phyloP scores from a whole-genome alignment of 352 stramenopile species.

The Globisporangium megalacanthum region DNA sequence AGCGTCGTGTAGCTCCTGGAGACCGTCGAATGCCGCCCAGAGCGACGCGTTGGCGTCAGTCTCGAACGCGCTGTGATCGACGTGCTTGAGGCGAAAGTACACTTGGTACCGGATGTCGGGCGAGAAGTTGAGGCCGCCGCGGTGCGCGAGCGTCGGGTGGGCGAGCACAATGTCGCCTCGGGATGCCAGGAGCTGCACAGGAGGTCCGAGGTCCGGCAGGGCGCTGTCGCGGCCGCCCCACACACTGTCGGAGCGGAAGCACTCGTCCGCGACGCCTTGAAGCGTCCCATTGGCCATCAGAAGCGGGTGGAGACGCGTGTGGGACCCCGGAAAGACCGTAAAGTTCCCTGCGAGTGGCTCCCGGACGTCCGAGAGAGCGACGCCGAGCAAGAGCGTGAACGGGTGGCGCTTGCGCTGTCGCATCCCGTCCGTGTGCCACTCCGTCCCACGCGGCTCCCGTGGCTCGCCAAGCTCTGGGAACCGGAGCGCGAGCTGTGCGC shows the following conservation, averaged over 20 bases:
- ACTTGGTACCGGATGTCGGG: constrained; percentile 78
- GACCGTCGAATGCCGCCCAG: neutral
- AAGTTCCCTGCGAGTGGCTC: constrained; percentile 64
- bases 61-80: constrained; percentile 21
- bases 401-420: constrained; percentile 63
- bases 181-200: constrained; percentile 48
- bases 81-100: constrained; percentile 82
- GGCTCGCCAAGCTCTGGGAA: constrained; percentile 65
- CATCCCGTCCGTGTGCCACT: constrained; percentile 85
- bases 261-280: constrained; percentile 44
- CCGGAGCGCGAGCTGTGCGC: constrained; percentile 64
- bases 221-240: constrained; percentile 53
- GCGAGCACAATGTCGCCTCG: constrained; percentile 67
- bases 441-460: constrained; percentile 53
- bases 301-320: constrained; percentile 40
- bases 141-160: constrained; percentile 68
- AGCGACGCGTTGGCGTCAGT: neutral
- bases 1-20: neutral
- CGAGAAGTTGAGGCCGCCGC: constrained; percentile 76
- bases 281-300: constrained; percentile 51
- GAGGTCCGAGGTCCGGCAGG: constrained; percentile 55
- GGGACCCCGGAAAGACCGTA: constrained; percentile 67
- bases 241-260: constrained; percentile 61
- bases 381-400: constrained; percentile 60
- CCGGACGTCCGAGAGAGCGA: constrained; percentile 63